A percentile compares a stretch with the other conserved stretches of the same genome.
phyloP scores from a whole-genome alignment of 106 monocot species.

The Agapanthus africanus region DNA sequence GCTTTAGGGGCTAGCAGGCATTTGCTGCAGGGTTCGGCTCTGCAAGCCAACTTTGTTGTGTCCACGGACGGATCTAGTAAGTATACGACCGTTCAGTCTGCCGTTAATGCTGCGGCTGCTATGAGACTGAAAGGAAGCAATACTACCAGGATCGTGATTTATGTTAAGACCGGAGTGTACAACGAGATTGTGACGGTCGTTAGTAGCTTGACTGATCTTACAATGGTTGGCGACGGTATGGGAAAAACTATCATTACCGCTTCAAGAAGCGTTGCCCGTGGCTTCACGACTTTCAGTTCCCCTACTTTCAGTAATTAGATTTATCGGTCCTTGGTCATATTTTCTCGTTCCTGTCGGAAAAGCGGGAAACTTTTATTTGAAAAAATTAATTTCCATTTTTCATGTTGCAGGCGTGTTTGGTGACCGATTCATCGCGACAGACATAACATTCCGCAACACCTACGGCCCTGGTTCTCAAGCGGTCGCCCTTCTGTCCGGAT shows the following conservation, averaged over 20 bases:
- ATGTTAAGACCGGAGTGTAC: constrained; percentile 68
- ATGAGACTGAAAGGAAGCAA: not conserved
- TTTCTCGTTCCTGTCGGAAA: too few species aligned
- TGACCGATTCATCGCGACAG: constrained; percentile 51
- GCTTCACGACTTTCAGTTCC: constrained; percentile 72
- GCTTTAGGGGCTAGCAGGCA: too few species aligned
- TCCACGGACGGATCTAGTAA: constrained; percentile 54
- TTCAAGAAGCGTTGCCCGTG: constrained; percentile 34
- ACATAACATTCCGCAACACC: constrained; percentile 63
- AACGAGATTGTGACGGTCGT: constrained; percentile 46
- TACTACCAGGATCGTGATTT: constrained; percentile 34
- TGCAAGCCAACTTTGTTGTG: constrained; percentile 37
- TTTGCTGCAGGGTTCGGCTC: constrained; percentile 15
- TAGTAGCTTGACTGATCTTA: constrained; percentile 35
- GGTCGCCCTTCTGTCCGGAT: constrained; percentile 61
- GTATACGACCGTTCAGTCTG: constrained; percentile 35
- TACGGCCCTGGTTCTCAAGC: constrained; percentile 62
- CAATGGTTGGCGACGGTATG: constrained; percentile 61
- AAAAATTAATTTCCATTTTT: too few species aligned
- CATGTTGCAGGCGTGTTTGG: constrained; percentile 44
- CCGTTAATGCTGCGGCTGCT: constrained; percentile 28
- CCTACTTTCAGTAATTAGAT: constrained; percentile 53
- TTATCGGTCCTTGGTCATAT: too few species aligned
- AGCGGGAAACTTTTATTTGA: too few species aligned
- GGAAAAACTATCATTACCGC: constrained; percentile 60